Percentiles rank a stretch among this genome's conserved stretches.
These are phyloP conservation scores for Colletotrichum truncatum DNA, from an alignment of 2,329 filamentous ascomycete species.

Conservation along the genomic window DNA sequence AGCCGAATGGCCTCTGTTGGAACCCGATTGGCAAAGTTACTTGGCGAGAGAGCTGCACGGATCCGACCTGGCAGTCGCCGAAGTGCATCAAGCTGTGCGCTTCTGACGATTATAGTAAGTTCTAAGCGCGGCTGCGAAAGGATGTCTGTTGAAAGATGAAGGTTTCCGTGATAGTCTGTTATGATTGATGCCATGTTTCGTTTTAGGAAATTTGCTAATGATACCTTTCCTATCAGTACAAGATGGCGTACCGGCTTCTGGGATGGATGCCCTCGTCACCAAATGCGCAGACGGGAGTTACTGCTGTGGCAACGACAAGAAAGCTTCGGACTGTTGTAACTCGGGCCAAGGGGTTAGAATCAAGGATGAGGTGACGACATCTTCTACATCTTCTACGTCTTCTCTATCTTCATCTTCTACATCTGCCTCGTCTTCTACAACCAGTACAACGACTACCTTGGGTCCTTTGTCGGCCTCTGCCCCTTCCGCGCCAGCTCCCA, in stretches of 20 bases:
- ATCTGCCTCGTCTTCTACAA: not conserved
- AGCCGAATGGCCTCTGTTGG: not conserved
- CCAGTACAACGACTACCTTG: too few species aligned
- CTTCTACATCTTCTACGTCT: not conserved
- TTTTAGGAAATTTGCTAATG: not conserved
- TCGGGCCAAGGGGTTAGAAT: not conserved
- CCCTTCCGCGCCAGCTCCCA: too few species aligned
- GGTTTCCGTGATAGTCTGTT: not conserved
- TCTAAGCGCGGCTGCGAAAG: not conserved
- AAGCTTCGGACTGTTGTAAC: not conserved
- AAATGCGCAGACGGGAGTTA: not conserved
- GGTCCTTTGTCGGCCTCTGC: too few species aligned
- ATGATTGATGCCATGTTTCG: not conserved
- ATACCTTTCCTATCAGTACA: not conserved
- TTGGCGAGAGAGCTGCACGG: slow-evolving; percentile 23
- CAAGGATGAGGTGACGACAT: not conserved
- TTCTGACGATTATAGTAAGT: not conserved
- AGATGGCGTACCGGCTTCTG: not conserved
- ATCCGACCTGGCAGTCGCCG: slow-evolving; percentile 33
- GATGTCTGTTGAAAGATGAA: not conserved
- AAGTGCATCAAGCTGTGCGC: slow-evolving; percentile 33
- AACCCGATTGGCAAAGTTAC: slow-evolving; percentile 22
- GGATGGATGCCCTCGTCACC: not conserved
- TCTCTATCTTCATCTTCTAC: not conserved
- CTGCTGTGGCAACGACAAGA: not conserved